Percentiles rank a stretch among this genome's conserved stretches.
These are phyloP conservation scores for Cercospora sesami DNA, from an alignment of 2,329 filamentous ascomycete genomes.

Conservation along the genomic window DNA sequence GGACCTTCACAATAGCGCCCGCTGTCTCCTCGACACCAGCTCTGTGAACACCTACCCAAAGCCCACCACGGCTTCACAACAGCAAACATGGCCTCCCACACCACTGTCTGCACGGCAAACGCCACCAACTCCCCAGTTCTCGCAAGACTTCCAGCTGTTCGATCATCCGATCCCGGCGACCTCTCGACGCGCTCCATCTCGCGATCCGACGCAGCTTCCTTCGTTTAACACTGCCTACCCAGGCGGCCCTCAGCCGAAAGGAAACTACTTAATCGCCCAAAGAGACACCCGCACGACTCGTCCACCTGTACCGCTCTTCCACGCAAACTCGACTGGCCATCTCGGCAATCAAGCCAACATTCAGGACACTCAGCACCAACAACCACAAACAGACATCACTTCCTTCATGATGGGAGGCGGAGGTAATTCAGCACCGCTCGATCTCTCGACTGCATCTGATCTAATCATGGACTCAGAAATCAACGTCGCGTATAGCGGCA, in stretches of 20 bases:
- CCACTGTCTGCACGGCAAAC: conserved; percentile 53
- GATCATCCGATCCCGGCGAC: conserved; percentile 47
- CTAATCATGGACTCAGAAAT: conserved; percentile 43
- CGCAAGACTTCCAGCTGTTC: conserved; percentile 78
- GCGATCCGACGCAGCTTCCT: conserved; percentile 56
- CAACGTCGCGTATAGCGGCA: conserved; percentile 49
- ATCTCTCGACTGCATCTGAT: conserved; percentile 24
- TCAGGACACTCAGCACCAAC: conserved; percentile 47
- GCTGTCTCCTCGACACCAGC: conserved; percentile 43
- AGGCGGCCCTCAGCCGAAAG: conserved; percentile 65
- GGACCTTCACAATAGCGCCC: conserved; percentile 39
- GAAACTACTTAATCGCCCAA: conserved; percentile 46
- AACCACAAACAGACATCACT: conserved; percentile 28
- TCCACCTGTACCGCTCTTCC: conserved; percentile 72
- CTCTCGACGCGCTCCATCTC: conserved; percentile 53
- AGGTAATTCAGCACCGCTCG: conserved; percentile 49
- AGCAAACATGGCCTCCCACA: conserved; percentile 75
- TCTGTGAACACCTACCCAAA: conserved; percentile 67
- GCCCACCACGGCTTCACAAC: conserved; percentile 77
- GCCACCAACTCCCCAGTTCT: conserved; percentile 48
- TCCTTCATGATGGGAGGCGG: conserved; percentile 55
- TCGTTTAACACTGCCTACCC: conserved; percentile 54
- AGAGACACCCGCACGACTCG: conserved; percentile 38
- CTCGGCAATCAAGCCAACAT: conserved; percentile 26
- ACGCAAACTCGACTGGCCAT: conserved; percentile 45